These are phyloP conservation scores for Neohortaea acidophila DNA, from an alignment of 495 filamentous ascomycete genomes.

Conservation along the genomic window DNA sequence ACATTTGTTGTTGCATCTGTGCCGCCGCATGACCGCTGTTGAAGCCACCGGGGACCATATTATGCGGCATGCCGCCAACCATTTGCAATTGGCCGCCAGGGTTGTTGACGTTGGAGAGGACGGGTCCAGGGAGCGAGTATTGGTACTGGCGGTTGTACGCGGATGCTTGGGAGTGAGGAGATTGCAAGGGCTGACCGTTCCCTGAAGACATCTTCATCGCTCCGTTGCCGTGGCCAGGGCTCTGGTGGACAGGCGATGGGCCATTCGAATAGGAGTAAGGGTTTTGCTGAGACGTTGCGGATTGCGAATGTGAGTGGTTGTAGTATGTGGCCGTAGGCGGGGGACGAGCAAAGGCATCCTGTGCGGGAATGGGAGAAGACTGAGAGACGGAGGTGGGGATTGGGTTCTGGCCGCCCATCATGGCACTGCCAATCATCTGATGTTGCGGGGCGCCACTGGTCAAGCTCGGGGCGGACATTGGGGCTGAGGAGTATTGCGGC, in stretches of 20 bases:
- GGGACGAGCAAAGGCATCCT: constrained; percentile 48
- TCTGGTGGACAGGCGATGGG: constrained; percentile 43
- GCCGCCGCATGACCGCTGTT: constrained; percentile 43
- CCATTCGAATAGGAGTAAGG: constrained; percentile 42
- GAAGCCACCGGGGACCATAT: constrained; percentile 33
- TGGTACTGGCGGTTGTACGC: constrained; percentile 26
- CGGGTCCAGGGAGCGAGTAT: constrained; percentile 49
- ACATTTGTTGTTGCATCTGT: constrained; percentile 43
- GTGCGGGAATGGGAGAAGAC: constrained; percentile 42
- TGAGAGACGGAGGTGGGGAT: constrained; percentile 41
- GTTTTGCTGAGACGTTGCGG: constrained; percentile 48
- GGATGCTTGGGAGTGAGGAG: constrained; percentile 34
- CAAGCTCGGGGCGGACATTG: constrained; percentile 23
- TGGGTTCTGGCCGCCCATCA: constrained; percentile 32
- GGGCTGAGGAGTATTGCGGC: constrained; percentile 39
- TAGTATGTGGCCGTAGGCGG: constrained; percentile 46
- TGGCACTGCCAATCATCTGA: constrained; percentile 26
- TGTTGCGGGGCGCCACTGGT: constrained; percentile 18
- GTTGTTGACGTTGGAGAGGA: constrained; percentile 63
- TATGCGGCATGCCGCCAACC: constrained; percentile 45
- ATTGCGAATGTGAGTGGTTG: constrained; percentile 36
- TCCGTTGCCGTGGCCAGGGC: constrained; percentile 42
- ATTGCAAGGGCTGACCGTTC: constrained; percentile 31
- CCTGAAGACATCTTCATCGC: constrained; percentile 40
- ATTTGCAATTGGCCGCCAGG: constrained; percentile 56